Evolutionary conservation across 73 alveolate species (phyloP).

Genomic region (Tetrahymena elliotti): DNA sequence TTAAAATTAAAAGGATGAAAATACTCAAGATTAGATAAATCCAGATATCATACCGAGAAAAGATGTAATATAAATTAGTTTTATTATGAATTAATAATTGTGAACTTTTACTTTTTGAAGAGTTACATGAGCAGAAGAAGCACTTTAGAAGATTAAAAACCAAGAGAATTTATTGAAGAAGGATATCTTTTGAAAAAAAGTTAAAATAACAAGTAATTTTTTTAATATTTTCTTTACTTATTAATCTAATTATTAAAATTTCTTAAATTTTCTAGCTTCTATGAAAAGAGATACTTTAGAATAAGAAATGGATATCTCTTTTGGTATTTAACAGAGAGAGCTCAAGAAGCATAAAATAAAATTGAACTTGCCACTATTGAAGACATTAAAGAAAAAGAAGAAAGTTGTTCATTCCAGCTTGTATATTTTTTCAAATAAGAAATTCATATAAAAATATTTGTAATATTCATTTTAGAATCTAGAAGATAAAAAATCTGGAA

Average conservation of each 20-base stretch:
- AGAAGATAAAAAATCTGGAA: neutral
- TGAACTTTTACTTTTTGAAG: neutral
- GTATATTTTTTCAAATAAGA: neutral
- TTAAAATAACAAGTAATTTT: neutral
- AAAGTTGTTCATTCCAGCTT: neutral
- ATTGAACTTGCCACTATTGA: conserved; percentile 5
- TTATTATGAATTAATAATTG: neutral
- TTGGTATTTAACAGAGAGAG: conserved; percentile 16
- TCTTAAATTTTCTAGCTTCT: neutral
- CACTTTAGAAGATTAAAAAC: neutral
- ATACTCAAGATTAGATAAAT: neutral
- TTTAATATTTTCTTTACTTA: neutral
- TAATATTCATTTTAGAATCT: neutral
- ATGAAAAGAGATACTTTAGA: conserved; percentile 33
- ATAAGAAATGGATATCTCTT: conserved; percentile 28
- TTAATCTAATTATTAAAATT: neutral
- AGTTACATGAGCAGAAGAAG: neutral
- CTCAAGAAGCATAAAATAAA: conserved; percentile 31
- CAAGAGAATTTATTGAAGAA: neutral
- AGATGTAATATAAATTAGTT: neutral
- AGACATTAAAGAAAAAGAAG: conserved; percentile 15
- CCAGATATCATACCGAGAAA: neutral
- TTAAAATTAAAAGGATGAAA: neutral
- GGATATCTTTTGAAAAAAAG: neutral
- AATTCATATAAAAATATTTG: neutral